Conservation (phyloP, 1,284 basidiomycete genomes). For the Sparassis latifolia region DNA sequence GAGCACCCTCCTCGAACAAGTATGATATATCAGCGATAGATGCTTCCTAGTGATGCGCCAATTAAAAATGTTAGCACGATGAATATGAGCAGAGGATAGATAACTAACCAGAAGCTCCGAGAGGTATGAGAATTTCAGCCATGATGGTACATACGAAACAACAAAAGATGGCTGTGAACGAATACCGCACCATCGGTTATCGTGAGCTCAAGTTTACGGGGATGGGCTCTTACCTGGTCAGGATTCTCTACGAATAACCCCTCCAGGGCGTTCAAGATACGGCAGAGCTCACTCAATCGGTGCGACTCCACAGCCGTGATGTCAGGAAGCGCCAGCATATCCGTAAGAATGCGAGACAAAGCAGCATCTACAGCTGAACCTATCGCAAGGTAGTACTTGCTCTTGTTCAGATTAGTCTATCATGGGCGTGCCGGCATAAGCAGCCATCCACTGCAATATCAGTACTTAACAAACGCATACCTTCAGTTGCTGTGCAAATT, state of each 20-base stretch:
- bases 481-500: conserved; percentile 66
- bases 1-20: conserved; percentile 84
- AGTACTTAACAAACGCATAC: conserved; percentile 30
- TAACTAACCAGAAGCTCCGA: conserved; percentile 78
- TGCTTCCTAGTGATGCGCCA: conserved; percentile 55
- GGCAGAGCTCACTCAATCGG: conserved; percentile 75
- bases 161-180: conserved; percentile 55
- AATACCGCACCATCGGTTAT: neutral
- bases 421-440: no score
- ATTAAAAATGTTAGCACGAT: conserved; percentile 5
- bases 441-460: no score
- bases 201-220: neutral
- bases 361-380: conserved; percentile 75
- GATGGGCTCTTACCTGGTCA: conserved; percentile 38
- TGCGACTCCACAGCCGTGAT: conserved; percentile 91
- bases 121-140: conserved; percentile 92
- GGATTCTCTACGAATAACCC: conserved; percentile 69
- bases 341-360: conserved; percentile 63
- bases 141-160: conserved; percentile 78
- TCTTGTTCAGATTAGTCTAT: conserved; percentile 54
- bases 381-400: conserved; percentile 62
- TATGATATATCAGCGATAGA: conserved; percentile 93
- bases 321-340: conserved; percentile 78
- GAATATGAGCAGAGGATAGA: conserved; percentile 2
- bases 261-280: conserved; percentile 74